Evolutionary conservation across 805 yeast species (phyloP).

Genomic region (Wickerhamiella occidentalis): DNA sequence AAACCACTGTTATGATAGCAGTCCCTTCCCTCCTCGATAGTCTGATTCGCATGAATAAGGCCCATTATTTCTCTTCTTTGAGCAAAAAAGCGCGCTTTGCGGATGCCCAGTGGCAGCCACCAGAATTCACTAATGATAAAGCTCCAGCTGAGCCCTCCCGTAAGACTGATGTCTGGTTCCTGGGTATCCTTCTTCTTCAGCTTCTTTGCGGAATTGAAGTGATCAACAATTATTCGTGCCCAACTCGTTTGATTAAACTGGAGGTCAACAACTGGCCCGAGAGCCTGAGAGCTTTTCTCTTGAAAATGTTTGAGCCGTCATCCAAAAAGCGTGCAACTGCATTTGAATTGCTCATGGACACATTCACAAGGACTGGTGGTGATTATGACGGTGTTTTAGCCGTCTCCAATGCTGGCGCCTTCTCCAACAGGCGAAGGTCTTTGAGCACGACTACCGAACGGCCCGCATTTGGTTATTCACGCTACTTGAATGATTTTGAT

Average conservation of each 20-base stretch:
- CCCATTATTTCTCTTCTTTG: constrained; percentile 23
- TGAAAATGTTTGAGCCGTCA: constrained; percentile 50
- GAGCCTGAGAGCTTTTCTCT: constrained; percentile 53
- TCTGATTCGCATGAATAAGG: constrained; percentile 26
- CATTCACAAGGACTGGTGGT: constrained; percentile 45
- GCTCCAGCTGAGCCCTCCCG: constrained; percentile 40
- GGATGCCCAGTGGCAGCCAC: constrained; percentile 54
- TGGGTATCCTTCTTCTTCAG: constrained; percentile 67
- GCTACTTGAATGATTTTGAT: constrained; percentile 89
- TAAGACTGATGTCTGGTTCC: constrained; percentile 87
- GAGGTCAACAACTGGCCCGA: constrained; percentile 35
- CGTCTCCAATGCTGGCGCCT: background rate
- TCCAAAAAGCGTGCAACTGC: constrained; percentile 69
- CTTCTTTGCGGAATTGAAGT: constrained; percentile 49
- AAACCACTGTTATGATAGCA: constrained; percentile 27
- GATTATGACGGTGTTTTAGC: background rate
- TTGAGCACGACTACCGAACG: constrained; percentile 12
- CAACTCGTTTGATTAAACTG: constrained; percentile 47
- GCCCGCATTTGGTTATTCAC: constrained; percentile 33
- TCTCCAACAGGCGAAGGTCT: constrained; percentile 10
- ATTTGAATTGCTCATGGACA: constrained; percentile 69
- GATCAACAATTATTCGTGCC: constrained; percentile 43
- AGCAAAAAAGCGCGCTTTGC: background rate
- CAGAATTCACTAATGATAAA: constrained; percentile 42
- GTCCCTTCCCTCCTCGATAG: constrained; percentile 22